Evolutionary conservation across 306 rosid genomes (phyloP), one percentile per base, ranked within the genome.

Genomic region (Sophora flavescens): DNA sequence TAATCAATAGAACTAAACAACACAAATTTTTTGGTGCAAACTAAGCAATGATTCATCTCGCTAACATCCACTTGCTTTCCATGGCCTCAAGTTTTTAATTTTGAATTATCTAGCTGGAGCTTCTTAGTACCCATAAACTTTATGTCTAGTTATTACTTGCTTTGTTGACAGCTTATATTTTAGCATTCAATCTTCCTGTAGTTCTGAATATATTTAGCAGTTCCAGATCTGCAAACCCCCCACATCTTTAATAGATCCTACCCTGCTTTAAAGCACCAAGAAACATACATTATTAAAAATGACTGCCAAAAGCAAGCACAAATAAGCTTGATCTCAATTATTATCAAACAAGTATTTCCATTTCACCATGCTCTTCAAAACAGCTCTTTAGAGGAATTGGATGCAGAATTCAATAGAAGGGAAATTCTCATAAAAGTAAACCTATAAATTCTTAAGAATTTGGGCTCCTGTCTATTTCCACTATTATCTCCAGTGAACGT

Each of bases 61-160:
- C 18, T 44, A 44, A 14, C 38, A 66, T 12, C 60, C 59, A 68
- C 32, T 48, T 68, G 30, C 15, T 68, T 68, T 48, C 58, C 11
- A 16, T 15, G 26, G 58, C 47, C 12, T 8, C 47, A 41, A 41
- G 12, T 11, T 41, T 41, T 8, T 41, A 41, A 41, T 9, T 2
- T 41, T 41, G 47, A 41, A 41, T 41, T 41, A 8, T 41, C 47
- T 8, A 41, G 3, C 47, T 2, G 47, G 12, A 41, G 11, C 47
- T 41, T 41, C 11, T 8, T 41, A 41, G 47, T 41, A 41, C 11
- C 11, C 47, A 8, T 11, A 41, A 41, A 41, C 12, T 41, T 41
- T 8, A 41, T 8, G 47, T 41, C 47, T 41, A 41, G 47, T 41
- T 41, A 2, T 41, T 41, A 39, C 47, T 41, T 41, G 8, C 12